These are phyloP conservation scores for Russula dissimulans DNA, from an alignment of 768 basidiomycete species.

Conservation along the genomic window DNA sequence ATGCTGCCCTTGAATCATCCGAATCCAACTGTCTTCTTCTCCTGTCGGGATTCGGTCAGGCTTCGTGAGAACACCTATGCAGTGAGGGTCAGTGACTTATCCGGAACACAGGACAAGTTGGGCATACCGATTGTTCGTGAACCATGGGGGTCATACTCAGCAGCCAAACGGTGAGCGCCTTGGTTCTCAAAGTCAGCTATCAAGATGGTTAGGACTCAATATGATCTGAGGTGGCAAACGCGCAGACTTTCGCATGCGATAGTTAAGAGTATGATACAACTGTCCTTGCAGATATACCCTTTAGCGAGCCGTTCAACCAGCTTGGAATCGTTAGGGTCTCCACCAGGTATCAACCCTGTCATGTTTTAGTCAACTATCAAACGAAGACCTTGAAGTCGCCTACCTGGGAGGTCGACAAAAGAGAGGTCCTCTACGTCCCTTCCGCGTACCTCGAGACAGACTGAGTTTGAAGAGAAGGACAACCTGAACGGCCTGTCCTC, in stretches of 20 bases:
- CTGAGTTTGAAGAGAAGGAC: constrained; percentile 30
- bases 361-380: background rate
- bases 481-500: constrained; percentile 13
- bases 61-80: constrained; percentile 7
- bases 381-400: background rate
- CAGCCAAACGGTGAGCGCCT: constrained; percentile 56
- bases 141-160: constrained; percentile 49
- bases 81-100: background rate
- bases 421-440: constrained; percentile 32
- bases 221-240: background rate
- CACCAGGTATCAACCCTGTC: constrained; percentile 47
- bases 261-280: constrained; percentile 51
- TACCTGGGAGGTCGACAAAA: constrained; percentile 36
- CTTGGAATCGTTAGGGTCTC: constrained; percentile 47
- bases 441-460: constrained; percentile 32
- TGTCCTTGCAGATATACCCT: constrained; percentile 51
- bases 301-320: constrained; percentile 50
- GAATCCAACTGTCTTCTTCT: constrained; percentile 8
- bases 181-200: constrained; percentile 77
- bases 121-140: constrained; percentile 58
- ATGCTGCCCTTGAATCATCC: background rate
- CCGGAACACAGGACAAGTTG: background rate
- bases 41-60: constrained; percentile 10
- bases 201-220: background rate
- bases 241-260: constrained; percentile 56